Evolutionary conservation across 257 asterid species (phyloP).

Genomic region (Ligustrum vulgare): DNA sequence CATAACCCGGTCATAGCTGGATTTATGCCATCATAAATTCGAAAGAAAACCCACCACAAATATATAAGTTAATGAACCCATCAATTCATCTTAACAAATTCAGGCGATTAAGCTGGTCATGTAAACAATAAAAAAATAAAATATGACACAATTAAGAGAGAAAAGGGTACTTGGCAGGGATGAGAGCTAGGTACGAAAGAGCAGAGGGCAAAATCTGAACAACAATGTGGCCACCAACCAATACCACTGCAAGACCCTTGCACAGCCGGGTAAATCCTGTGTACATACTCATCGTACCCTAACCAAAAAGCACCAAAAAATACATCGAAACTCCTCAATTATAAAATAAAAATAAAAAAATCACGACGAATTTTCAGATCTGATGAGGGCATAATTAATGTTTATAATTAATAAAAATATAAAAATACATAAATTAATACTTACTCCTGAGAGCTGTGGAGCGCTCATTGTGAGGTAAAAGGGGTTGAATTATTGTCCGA

Average conservation of each 20-base stretch:
- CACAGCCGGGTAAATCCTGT: slow-evolving; percentile 82
- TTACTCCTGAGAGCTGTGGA: slow-evolving; percentile 49
- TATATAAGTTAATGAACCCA: not conserved
- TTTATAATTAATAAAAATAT: no score
- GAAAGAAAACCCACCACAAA: not conserved
- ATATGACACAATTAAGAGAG: not conserved
- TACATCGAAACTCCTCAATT: not conserved
- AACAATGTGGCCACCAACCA: slow-evolving; percentile 77
- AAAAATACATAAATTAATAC: slow-evolving; percentile 6
- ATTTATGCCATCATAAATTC: not conserved
- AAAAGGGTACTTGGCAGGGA: slow-evolving; percentile 79
- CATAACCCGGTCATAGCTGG: not conserved
- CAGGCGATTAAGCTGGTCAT: not conserved
- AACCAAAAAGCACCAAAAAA: slow-evolving; percentile 2
- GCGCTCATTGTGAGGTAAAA: slow-evolving; percentile 40
- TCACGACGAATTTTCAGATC: slow-evolving; percentile 23
- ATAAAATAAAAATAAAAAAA: not conserved
- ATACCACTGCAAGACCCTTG: slow-evolving; percentile 81
- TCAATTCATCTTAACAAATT: not conserved
- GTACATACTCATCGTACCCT: slow-evolving; percentile 45
- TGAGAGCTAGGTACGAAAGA: slow-evolving; percentile 79
- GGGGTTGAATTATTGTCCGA: slow-evolving; percentile 15
- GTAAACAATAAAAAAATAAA: not conserved
- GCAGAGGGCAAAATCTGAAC: slow-evolving; percentile 73
- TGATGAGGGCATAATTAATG: not conserved